Evolutionary conservation across 208 protist genomes (phyloP), one percentile per base, ranked within the genome.

Genomic region (Trichomonas tenax): DNA sequence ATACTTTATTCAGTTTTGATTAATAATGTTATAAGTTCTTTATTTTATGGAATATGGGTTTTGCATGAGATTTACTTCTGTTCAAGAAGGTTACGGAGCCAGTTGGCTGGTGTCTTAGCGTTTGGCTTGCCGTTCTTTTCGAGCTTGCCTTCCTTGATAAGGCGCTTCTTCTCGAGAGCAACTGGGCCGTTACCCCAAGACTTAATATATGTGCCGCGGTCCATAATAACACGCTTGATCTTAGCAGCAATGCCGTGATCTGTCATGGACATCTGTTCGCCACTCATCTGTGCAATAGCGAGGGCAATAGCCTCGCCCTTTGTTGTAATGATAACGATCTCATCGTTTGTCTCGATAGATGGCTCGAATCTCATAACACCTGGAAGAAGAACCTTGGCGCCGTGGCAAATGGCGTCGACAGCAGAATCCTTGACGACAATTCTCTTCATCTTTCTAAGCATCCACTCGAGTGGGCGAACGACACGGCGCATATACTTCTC

Each of bases 141-240:
- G 31, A 99, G 97, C 95, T 44, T 96, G 38, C 96, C 96, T 31
- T 21, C 98, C 97, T 98, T 98, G 97, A 99, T 99, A 97, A 99
- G 97, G 46, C 97, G 97, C 97, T 99, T 99, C 98, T 99, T 99
- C 97, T 98, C 97, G 63, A 98, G 97, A 17, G 99, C 98, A 95
- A 98, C 97, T 31, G 98, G 97, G 48, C 96, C 99, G 0, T 99
- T 97, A 96, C 99, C 99, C 99, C 99, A 99, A 58, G 98, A 97
- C 51, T 98, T 98, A 36, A 99, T 99, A 98, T 99, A 99, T 3
- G 99, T 99, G 97, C 99, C 99, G 89, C 99, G 98, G 96, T 99
- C 99, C 99, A 99, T 99, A 96, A 99, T 99, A 40, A 99, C 99
- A 96, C 99, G 98, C 98, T 99, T 99, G 34, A 97, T 95, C 95